phyloP scores from a whole-genome alignment of 306 rosid species.

The Malus fusca region DNA sequence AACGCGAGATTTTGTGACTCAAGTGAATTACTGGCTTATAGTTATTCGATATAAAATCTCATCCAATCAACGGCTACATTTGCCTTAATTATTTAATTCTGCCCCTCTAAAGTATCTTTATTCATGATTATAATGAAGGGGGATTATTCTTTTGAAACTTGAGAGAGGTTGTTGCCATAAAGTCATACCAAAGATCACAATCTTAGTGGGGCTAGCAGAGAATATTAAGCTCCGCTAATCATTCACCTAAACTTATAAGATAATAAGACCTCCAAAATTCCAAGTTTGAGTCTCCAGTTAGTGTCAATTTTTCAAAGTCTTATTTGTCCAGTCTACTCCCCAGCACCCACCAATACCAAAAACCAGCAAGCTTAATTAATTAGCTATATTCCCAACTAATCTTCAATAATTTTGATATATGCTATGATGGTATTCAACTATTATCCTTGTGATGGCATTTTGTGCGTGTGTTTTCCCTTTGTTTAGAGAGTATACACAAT shows the following conservation, averaged over 20 bases:
- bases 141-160: not conserved
- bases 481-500: not conserved
- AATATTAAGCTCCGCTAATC: not conserved
- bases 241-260: slow-evolving; percentile 4
- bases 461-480: not conserved
- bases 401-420: not conserved
- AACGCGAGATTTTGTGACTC: not conserved
- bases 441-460: slow-evolving; percentile 18
- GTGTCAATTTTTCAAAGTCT: not conserved
- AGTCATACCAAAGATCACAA: slow-evolving; percentile 15
- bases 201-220: slow-evolving; percentile 16
- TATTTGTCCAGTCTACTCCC: not conserved
- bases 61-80: not conserved
- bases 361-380: not conserved
- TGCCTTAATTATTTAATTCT: not conserved
- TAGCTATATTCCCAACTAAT: not conserved
- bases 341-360: not conserved
- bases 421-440: not conserved
- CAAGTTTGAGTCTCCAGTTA: not conserved
- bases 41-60: not conserved
- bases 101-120: not conserved
- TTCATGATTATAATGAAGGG: not conserved
- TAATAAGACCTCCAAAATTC: slow-evolving; percentile 5
- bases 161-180: not conserved
- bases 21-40: not conserved